Percentiles rank a stretch among this genome's conserved stretches.
phyloP scores from a whole-genome alignment of 164 flowering plant genomes.

The Liquidambar formosana region DNA sequence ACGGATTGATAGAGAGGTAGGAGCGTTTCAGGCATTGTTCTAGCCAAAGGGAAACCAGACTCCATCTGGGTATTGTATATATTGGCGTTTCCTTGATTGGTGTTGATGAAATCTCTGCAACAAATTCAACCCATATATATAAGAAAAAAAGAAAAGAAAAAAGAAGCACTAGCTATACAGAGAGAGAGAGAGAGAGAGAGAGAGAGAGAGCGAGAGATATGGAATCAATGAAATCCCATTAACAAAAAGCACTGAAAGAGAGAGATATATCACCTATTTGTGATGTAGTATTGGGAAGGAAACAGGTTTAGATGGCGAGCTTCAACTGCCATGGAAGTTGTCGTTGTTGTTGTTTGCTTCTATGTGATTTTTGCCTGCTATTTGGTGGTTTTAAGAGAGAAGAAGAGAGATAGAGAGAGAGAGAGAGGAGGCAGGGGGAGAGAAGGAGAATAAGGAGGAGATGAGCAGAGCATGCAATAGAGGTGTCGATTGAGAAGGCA shows the following conservation, averaged over 20 bases:
- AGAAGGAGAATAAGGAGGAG: conserved; percentile 3
- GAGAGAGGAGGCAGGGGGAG: not conserved
- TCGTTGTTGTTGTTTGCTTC: not conserved
- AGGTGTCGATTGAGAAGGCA: conserved; percentile 16
- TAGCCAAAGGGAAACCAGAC: conserved; percentile 17
- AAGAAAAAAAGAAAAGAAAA: not conserved
- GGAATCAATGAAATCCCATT: too few species aligned
- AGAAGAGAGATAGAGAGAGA: conserved; percentile 4
- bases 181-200: not conserved
- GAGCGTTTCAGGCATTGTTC: conserved; percentile 11
- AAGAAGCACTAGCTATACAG: not conserved
- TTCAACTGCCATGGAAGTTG: conserved; percentile 57
- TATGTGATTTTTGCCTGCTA: not conserved
- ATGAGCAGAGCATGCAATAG: conserved; percentile 26
- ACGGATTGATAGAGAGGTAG: conserved; percentile 24
- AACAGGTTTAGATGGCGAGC: conserved; percentile 47
- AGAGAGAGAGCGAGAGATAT: not conserved
- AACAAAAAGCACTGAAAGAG: too few species aligned
- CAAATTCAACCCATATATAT: not conserved
- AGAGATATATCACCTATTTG: conserved; percentile 24
- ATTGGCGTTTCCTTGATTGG: conserved; percentile 19
- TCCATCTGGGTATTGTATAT: conserved; percentile 29
- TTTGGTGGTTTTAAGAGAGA: not conserved
- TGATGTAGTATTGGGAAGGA: conserved; percentile 38
- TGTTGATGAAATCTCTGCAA: conserved; percentile 34